phyloP scores from a whole-genome alignment of 2,329 filamentous ascomycete species.

The Macrophomina pseudophaseolina region DNA sequence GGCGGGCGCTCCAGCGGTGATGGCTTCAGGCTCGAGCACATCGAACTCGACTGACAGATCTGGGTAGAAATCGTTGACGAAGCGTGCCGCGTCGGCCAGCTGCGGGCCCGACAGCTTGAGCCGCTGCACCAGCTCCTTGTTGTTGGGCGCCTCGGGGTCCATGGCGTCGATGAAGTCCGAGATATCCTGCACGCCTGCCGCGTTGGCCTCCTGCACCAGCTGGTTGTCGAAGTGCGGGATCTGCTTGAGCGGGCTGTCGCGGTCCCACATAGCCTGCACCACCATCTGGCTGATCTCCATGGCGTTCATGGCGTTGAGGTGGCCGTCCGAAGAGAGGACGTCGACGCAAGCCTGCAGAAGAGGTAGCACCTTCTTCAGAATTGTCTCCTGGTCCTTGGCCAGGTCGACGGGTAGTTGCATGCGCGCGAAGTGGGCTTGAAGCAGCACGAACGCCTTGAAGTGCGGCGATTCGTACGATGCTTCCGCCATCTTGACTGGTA shows the following conservation, averaged over 20 bases:
- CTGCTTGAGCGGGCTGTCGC: slow-evolving; percentile 94
- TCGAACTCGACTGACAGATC: slow-evolving; percentile 92
- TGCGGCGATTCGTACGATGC: slow-evolving; percentile 89
- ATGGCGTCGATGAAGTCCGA: slow-evolving; percentile 99
- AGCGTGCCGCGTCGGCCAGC: slow-evolving; percentile 85
- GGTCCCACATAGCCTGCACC: slow-evolving; percentile 98
- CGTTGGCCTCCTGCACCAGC: slow-evolving; percentile 80
- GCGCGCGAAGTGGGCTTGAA: slow-evolving; percentile 96
- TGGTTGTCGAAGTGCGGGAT: slow-evolving; percentile 92
- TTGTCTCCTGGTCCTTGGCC: slow-evolving; percentile 90
- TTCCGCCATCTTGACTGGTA: slow-evolving; percentile 94
- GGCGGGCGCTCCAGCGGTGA: slow-evolving; percentile 79
- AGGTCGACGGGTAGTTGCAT: slow-evolving; percentile 97
- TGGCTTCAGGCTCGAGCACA: slow-evolving; percentile 77
- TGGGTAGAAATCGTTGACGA: slow-evolving; percentile 96
- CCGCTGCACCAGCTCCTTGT: slow-evolving; percentile 78
- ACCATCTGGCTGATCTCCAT: slow-evolving; percentile 99
- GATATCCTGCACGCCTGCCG: slow-evolving; percentile 85
- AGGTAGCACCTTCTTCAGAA: slow-evolving; percentile 82
- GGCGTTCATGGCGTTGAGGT: slow-evolving; percentile 95
- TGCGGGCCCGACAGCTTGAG: slow-evolving; percentile 82
- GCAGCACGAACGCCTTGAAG: slow-evolving; percentile 96
- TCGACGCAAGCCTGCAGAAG: slow-evolving; percentile 92
- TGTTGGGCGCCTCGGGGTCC: slow-evolving; percentile 82
- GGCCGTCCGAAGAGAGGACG: slow-evolving; percentile 91